A percentile compares a stretch with the other conserved stretches of the same genome.
Conservation (phyloP, 345 rosid species). For the Citrus reticulata region DNA sequence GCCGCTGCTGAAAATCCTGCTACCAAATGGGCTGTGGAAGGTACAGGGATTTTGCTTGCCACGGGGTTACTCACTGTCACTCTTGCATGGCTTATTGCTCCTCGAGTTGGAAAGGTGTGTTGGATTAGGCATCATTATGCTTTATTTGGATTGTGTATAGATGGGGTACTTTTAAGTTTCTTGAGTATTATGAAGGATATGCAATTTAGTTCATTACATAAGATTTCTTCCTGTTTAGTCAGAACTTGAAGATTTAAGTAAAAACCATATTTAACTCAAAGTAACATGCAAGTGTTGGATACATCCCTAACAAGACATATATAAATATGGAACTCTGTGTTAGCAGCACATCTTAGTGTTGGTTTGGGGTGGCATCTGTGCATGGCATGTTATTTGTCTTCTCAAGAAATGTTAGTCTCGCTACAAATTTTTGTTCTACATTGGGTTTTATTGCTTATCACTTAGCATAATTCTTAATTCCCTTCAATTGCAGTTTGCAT, state of each 20-base stretch:
- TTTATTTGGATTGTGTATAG: background rate
- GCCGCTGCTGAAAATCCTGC: constrained; percentile 62
- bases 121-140: background rate
- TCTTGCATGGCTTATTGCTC: constrained; percentile 95
- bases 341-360: background rate
- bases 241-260: background rate
- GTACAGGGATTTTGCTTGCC: constrained; percentile 91
- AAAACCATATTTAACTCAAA: background rate
- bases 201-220: background rate
- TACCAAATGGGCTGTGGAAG: constrained; percentile 95
- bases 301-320: background rate
- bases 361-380: background rate
- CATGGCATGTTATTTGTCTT: background rate
- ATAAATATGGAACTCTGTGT: background rate
- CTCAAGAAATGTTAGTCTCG: background rate
- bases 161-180: background rate
- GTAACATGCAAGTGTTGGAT: background rate
- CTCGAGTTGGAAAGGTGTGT: constrained; percentile 93
- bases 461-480: background rate
- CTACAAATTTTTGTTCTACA: background rate
- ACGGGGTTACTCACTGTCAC: constrained; percentile 89
- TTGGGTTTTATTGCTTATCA: background rate
- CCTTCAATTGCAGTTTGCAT: background rate
- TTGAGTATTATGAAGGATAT: background rate
- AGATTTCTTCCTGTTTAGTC: background rate